Base-by-base conservation (phyloP, 1,284 basidiomycete genomes). In the Tilletia indica region DNA sequence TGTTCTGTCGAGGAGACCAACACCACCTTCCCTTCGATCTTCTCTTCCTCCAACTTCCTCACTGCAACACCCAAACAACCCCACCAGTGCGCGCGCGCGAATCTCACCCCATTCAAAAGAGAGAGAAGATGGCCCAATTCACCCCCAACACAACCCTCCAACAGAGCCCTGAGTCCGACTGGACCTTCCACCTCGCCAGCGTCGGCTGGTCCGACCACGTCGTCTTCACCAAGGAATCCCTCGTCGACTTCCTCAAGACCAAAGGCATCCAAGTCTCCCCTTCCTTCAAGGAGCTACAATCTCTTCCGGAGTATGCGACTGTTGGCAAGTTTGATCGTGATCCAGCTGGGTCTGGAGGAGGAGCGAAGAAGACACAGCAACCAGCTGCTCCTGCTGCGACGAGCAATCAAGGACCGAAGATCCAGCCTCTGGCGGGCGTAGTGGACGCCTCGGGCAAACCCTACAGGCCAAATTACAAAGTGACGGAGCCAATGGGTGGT, bases 181-280 rank as follows among this genome's bases (percentile, higher is more conserved):
- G 61, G 61, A 38, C 61, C 36, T 64, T 39, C 36, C 61, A 39
- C 34, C 61, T 64, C 61, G 79, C 76, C 34, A 70, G 68, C 51
- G 51, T 81, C 49, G 74, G 76, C 0, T 73, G 73, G 45, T 72
- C 68, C 47, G 77, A 78, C 58, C 72, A 72, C 73, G 79, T 82
- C 58, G 77, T 80, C 69, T 82, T 82, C 66, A 79, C 80, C 49
- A 80, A 80, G 70, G 74, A 72, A 19, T 71, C 72, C 68, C 75
- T 82, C 64, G 68, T 82, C 69, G 16, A 54, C 66, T 82, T 80
- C 56, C 76, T 80, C 76, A 80, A 80, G 75, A 76, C 78, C 70
- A 75, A 80, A 66, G 73, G 74, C 25, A 72, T 82, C 31, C 74
- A 78, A 21, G 80, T 82, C 45, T 76, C 75, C 8, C 75, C 80